Evolutionary conservation across 768 basidiomycete genomes (phyloP).

Genomic region (Tulasnella calospora): DNA sequence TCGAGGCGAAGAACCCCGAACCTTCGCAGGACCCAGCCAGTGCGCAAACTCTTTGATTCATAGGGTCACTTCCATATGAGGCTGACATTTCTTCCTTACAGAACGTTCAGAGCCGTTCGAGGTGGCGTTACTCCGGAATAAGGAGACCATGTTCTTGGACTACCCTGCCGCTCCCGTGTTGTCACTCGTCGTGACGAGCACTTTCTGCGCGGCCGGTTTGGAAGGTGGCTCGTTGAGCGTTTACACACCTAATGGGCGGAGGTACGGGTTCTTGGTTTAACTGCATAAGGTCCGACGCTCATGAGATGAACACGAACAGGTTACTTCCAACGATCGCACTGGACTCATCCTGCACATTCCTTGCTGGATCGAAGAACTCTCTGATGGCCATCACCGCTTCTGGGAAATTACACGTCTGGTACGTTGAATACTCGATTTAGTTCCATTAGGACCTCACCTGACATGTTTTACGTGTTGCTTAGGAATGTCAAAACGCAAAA

Average conservation of each 20-base stretch:
- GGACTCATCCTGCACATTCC: conserved; percentile 61
- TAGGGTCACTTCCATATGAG: not conserved
- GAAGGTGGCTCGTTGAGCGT: conserved; percentile 77
- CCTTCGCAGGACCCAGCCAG: conserved; percentile 34
- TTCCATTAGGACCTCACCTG: not conserved
- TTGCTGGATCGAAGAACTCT: conserved; percentile 59
- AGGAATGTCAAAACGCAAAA: conserved; percentile 73
- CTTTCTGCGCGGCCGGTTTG: conserved; percentile 70
- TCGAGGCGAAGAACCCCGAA: conserved; percentile 78
- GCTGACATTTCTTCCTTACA: not conserved
- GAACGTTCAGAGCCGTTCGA: conserved; percentile 53
- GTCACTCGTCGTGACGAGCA: conserved; percentile 54
- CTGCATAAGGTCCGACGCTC: conserved; percentile 8
- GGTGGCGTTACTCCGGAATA: conserved; percentile 57
- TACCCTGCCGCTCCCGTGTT: conserved; percentile 74
- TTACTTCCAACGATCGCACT: conserved; percentile 71
- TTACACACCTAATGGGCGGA: conserved; percentile 78
- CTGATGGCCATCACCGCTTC: conserved; percentile 68
- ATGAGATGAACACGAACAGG: conserved; percentile 40
- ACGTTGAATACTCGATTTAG: conserved; percentile 32
- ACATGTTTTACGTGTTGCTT: conserved; percentile 3
- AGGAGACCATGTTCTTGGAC: conserved; percentile 83
- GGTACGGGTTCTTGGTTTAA: conserved; percentile 45
- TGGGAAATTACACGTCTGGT: conserved; percentile 77
- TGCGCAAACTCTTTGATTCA: conserved; percentile 41